Evolutionary conservation across 1,284 basidiomycete species (phyloP).

Genomic region (Grifola frondosa): DNA sequence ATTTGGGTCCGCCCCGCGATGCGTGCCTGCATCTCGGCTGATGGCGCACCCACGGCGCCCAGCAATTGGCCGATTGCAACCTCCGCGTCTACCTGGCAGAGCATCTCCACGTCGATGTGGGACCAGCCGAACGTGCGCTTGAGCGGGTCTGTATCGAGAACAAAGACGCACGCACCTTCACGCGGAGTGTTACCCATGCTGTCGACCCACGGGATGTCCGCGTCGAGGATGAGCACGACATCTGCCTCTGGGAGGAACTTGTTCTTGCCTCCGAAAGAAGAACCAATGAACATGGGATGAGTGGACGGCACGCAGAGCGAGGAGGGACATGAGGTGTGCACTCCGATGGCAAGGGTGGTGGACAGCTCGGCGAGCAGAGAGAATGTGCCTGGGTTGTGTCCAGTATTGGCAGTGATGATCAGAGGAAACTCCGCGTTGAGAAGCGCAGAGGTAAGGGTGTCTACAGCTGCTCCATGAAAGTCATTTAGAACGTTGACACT

Average conservation of each 20-base stretch:
- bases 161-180: slow-evolving; percentile 47
- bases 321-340: slow-evolving; percentile 51
- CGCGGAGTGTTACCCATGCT: slow-evolving; percentile 42
- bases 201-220: slow-evolving; percentile 62
- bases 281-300: slow-evolving; percentile 52
- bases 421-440: slow-evolving; percentile 51
- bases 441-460: slow-evolving; percentile 47
- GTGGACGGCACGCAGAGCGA: slow-evolving; percentile 54
- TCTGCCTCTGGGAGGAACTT: slow-evolving; percentile 54
- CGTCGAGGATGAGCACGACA: slow-evolving; percentile 64
- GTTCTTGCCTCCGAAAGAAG: slow-evolving; percentile 45
- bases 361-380: slow-evolving; percentile 48
- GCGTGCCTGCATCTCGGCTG: slow-evolving; percentile 3
- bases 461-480: slow-evolving; percentile 34
- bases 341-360: slow-evolving; percentile 49
- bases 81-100: slow-evolving; percentile 55
- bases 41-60: slow-evolving; percentile 9
- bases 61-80: slow-evolving; percentile 51
- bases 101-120: slow-evolving; percentile 53
- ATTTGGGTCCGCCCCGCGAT: slow-evolving; percentile 11
- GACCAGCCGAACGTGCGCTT: slow-evolving; percentile 51
- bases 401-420: slow-evolving; percentile 62
- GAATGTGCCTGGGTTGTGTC: slow-evolving; percentile 50
- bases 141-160: slow-evolving; percentile 64
- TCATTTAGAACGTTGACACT: slow-evolving; percentile 37